Percentiles rank a stretch among this genome's conserved stretches.
Conservation (phyloP, 345 rosid species). For the Sisymbrium irio region DNA sequence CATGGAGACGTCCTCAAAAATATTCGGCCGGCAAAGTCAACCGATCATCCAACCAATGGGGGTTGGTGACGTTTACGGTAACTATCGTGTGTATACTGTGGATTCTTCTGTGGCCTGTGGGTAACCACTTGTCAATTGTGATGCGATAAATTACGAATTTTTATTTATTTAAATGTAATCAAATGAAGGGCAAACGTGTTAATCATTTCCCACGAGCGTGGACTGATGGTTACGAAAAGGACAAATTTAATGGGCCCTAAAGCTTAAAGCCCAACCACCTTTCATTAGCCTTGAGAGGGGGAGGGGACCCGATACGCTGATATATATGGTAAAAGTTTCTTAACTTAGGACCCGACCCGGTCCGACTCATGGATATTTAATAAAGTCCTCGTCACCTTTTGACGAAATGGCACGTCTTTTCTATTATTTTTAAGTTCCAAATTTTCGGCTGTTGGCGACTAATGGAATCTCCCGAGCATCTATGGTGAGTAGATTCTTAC, state of each 20-base stretch:
- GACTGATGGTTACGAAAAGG: not conserved
- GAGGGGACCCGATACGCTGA: not conserved
- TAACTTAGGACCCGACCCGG: not conserved
- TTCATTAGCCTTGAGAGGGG: not conserved
- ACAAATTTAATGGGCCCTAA: constrained; percentile 12
- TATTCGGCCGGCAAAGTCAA: too few species aligned
- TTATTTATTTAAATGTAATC: too few species aligned
- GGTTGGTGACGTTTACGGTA: too few species aligned
- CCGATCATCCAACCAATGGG: too few species aligned
- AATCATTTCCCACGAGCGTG: not conserved
- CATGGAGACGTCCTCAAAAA: too few species aligned
- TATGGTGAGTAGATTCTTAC: constrained; percentile 27
- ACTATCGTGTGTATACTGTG: too few species aligned
- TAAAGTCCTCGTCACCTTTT: not conserved
- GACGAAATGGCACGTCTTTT: constrained; percentile 25
- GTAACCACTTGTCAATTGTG: too few species aligned
- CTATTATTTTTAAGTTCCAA: not conserved
- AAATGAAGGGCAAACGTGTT: too few species aligned
- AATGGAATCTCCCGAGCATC: constrained; percentile 32
- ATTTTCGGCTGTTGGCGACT: not conserved
- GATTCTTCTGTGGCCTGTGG: too few species aligned
- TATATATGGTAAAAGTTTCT: too few species aligned
- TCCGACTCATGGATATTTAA: not conserved
- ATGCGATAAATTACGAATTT: too few species aligned
- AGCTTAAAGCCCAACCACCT: not conserved